phyloP scores from a whole-genome alignment of 192 early-diverging fungal species.

The Backusella sp. region DNA sequence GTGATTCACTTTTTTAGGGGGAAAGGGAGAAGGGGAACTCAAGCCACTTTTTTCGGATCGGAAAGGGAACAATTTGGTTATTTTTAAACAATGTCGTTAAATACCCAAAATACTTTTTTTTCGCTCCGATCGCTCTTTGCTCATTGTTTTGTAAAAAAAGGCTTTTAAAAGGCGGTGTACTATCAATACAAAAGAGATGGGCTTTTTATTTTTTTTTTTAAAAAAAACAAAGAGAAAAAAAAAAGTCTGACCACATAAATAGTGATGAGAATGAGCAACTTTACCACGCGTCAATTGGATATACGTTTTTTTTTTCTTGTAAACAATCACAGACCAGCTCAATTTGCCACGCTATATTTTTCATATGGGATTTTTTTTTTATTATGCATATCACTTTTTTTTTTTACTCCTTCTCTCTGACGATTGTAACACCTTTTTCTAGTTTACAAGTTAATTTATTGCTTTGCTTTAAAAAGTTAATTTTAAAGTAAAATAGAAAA shows the following conservation, averaged over 20 bases:
- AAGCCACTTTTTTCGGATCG: constrained; percentile 7
- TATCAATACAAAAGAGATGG: neutral
- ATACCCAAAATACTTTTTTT: neutral
- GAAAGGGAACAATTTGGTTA: neutral
- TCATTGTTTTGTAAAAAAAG: neutral
- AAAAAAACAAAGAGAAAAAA: too few species aligned
- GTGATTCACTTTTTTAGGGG: neutral
- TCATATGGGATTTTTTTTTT: neutral
- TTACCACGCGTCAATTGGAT: neutral
- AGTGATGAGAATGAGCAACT: neutral
- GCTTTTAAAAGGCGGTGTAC: neutral
- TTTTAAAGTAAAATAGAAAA: neutral
- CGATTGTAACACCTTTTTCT: neutral
- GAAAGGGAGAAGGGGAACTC: neutral
- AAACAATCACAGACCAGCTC: neutral
- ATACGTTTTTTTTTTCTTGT: neutral
- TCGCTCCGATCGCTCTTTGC: neutral
- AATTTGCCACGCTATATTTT: neutral
- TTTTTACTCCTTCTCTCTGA: neutral
- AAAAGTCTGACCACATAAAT: neutral
- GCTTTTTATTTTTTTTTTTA: neutral
- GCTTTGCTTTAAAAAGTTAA: neutral
- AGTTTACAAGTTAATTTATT: neutral
- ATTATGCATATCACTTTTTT: neutral
- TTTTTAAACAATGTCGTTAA: neutral